These are phyloP conservation scores for Saxispiralis lemnorum DNA, from an alignment of 495 filamentous ascomycete genomes.

Conservation along the genomic window DNA sequence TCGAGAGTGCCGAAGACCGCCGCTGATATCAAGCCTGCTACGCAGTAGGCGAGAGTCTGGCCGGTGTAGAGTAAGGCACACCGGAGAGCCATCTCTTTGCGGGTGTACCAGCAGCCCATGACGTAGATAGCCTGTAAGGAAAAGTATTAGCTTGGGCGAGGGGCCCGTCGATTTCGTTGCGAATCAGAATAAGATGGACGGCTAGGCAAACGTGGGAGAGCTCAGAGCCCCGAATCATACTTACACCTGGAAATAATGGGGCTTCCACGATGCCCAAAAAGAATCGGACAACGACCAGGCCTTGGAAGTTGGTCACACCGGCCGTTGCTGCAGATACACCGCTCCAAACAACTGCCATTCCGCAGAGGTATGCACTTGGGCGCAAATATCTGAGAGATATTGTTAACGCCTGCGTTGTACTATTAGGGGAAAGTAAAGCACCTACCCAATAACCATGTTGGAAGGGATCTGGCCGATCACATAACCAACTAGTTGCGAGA, in stretches of 20 bases:
- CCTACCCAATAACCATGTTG: conserved; percentile 7
- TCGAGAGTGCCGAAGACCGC: conserved; percentile 33
- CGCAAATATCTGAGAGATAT: conserved; percentile 23
- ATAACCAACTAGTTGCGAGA: conserved; percentile 1
- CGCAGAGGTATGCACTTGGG: conserved; percentile 47
- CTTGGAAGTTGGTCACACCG: conserved; percentile 38
- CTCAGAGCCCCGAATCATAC: too few relatives aligned
- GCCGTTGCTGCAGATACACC: conserved; percentile 48
- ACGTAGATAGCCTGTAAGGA: conserved; percentile 26
- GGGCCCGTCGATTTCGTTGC: too few relatives aligned
- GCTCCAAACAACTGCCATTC: conserved; percentile 54
- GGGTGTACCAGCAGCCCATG: conserved; percentile 40
- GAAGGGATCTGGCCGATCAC: conserved; percentile 8
- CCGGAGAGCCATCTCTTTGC: conserved; percentile 31
- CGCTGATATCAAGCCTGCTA: conserved; percentile 45
- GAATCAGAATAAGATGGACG: too few relatives aligned
- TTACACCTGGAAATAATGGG: conserved; percentile 15
- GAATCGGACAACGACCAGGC: conserved; percentile 49
- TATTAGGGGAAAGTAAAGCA: too few relatives aligned
- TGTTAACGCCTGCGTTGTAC: too few relatives aligned
- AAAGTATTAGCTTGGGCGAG: too few relatives aligned
- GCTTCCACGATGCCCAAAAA: conserved; percentile 42
- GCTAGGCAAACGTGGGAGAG: too few relatives aligned
- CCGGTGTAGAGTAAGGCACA: conserved; percentile 48
- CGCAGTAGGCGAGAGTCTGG: conserved; percentile 43